Evolutionary conservation across 192 early-diverging fungal species (phyloP), one percentile per base, ranked within the genome.

Genomic region (Coemansia sp.): DNA sequence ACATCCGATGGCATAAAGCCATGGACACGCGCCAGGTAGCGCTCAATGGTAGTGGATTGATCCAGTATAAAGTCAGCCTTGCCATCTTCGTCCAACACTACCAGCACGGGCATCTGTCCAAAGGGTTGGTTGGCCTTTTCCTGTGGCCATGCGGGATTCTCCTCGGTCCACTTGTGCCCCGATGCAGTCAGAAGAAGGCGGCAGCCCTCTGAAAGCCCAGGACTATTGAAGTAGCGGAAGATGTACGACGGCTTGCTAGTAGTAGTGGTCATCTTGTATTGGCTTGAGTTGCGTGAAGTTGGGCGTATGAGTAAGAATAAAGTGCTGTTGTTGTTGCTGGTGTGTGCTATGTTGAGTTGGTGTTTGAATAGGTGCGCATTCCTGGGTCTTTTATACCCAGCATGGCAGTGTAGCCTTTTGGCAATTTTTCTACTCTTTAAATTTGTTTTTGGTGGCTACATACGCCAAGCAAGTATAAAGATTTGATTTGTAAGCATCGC

Each of bases 61-160:
- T 64, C 56, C 8, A 80, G 25, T 3, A 64, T 15, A 45, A 76
- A 57, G 25, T 55, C 55, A 3, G 55, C 58, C 34, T 46, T 51
- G 24, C 66, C 68, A 9, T 78, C 63, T 0, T 56, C 34, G n/a
- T 63, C 54, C 46, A 60, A 73, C 24, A 80, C 78, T 8, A 71
- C 47, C 29, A 83, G 67, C 2, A 78, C 68, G 3, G 80, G 82
- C 36, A 83, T 44, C 18, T 72, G 68, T 1, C 78, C 80, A 22
- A 75, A 72, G n/a, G 81, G 79, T 27, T 72, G 54, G 30, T 60
- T 50, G n/a, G 57, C 26, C 55, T 83, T 83, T 19, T 69, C 62
- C 1, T 55, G 44, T 3, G 73, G 64, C 81, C 80, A 81, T 27
- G 80, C 78, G 27, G 70, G 70, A 23, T 66, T 27, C 36, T 60